Base-by-base conservation (phyloP, 331 rosid species). In the Quercus phellos region DNA sequence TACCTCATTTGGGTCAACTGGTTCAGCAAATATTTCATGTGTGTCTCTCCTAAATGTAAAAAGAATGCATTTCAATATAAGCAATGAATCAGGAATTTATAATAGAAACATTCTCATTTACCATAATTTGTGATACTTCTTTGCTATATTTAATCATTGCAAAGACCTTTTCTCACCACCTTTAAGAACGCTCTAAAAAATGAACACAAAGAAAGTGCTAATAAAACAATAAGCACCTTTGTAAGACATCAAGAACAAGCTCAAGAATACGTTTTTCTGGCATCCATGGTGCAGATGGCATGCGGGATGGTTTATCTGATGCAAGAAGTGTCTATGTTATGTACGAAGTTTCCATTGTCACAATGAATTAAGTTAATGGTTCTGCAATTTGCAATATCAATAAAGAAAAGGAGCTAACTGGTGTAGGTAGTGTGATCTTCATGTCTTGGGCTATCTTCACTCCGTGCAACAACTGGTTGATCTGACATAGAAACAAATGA, bases 1-100 rank as follows among this genome's bases (percentile, higher is more conserved):
- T 14, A 91, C 97, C 97, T 89, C 89, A 29, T 87, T 72, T 54
- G 87, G 89, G 83, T 90, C 87, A 69, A 91, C 92, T 35, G 94
- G 97, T 69, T 91, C 90, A 18, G 91, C 89, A 80, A 91, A 91
- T 78, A 91, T 89, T 73, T 90, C 94, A 38, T 89, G 72, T 46
- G 85, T 80, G 72, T 91, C 94, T 77, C 81, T 89, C 89, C 94
- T 91, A 79, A 75, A 51, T 80, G 55, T 54, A 54, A 43, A 76
- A 73, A 63, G 64, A 22, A 61, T 54, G 66, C 29, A 29, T 38
- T 63, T 71, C 56, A 71, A 68, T 16, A 22, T n/a, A 59, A 10
- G 10, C 22, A 82, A 76, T 34, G 21, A 51, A 16, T 26, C 22
- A 26, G 6, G 6, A 75, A 43, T 55, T 54, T 14, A 46, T 12